phyloP scores from a whole-genome alignment of 495 filamentous ascomycete species.

The Parachaetomium inaequale region DNA sequence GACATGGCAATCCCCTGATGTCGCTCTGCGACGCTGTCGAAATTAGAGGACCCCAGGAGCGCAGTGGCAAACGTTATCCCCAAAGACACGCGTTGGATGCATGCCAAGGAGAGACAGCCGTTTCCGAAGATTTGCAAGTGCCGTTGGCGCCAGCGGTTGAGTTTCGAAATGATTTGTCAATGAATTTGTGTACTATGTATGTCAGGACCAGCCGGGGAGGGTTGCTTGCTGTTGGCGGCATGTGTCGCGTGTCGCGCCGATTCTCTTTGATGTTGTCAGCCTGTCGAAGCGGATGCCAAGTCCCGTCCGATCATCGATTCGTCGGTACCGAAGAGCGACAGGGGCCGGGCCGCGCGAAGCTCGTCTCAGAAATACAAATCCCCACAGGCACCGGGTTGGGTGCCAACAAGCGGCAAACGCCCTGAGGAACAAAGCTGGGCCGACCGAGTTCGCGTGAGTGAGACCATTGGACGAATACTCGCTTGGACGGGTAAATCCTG shows the following conservation, averaged over 20 bases:
- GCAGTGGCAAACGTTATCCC: not conserved
- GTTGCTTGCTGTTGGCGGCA: not conserved
- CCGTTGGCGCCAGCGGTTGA: not conserved
- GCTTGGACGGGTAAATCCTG: constrained; percentile 18
- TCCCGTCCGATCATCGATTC: not conserved
- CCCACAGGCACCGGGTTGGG: not conserved
- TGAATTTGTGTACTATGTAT: too few species aligned
- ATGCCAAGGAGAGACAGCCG: not conserved
- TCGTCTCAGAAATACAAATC: constrained; percentile 32
- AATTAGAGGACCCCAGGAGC: constrained; percentile 8
- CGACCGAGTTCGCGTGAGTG: not conserved
- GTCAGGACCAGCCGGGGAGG: too few species aligned
- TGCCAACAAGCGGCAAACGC: not conserved
- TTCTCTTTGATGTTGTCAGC: constrained; percentile 10
- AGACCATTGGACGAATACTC: constrained; percentile 1
- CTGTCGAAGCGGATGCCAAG: constrained; percentile 9
- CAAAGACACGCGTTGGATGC: not conserved
- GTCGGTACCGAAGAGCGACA: constrained; percentile 15
- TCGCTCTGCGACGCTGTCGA: constrained; percentile 15
- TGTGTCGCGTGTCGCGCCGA: constrained; percentile 9
- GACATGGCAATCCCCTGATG: not conserved
- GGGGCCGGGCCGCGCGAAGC: not conserved
- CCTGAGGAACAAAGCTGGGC: not conserved
- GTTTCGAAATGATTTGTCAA: constrained; percentile 8
- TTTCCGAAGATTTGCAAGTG: not conserved